phyloP scores from a whole-genome alignment of 225 moss, liverwort and hornwort species.

The Straminergon stramineum region DNA sequence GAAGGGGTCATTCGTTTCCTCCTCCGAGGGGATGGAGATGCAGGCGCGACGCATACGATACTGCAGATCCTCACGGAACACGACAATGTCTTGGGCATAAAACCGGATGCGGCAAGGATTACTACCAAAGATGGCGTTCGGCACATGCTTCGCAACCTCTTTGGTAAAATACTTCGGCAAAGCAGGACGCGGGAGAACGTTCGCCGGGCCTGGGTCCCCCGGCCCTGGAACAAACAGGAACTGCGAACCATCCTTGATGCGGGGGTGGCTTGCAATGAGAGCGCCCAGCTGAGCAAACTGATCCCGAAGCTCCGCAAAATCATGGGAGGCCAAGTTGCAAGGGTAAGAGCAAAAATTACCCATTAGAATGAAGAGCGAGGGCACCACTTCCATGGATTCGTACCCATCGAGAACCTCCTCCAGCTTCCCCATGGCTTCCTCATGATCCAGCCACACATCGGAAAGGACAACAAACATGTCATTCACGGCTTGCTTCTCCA shows the following conservation, averaged over 20 bases:
- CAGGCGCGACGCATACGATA: slow-evolving; percentile 86
- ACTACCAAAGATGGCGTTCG: slow-evolving; percentile 65
- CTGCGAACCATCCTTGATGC: slow-evolving; percentile 66
- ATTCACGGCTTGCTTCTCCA: slow-evolving; percentile 41
- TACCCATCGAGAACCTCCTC: slow-evolving; percentile 75
- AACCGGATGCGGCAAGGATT: slow-evolving; percentile 89
- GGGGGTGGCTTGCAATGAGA: slow-evolving; percentile 65
- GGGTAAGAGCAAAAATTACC: slow-evolving; percentile 95
- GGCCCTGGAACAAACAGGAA: slow-evolving; percentile 87
- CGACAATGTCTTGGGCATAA: slow-evolving; percentile 82
- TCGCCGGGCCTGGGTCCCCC: slow-evolving; percentile 73
- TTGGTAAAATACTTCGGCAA: slow-evolving; percentile 69
- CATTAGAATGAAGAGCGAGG: slow-evolving; percentile 85
- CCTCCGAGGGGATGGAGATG: slow-evolving; percentile 77
- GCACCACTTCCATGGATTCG: slow-evolving; percentile 86
- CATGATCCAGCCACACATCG: slow-evolving; percentile 86
- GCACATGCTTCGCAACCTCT: slow-evolving; percentile 73
- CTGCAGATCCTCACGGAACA: slow-evolving; percentile 87
- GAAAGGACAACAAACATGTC: slow-evolving; percentile 92
- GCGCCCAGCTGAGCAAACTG: slow-evolving; percentile 63
- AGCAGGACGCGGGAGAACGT: slow-evolving; percentile 82
- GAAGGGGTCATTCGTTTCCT: slow-evolving; percentile 87
- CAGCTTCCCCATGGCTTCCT: slow-evolving; percentile 76
- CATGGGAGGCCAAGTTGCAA: slow-evolving; percentile 78
- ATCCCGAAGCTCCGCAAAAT: slow-evolving; percentile 67